phyloP scores from a whole-genome alignment of 345 rosid genomes.

The Lagerstroemia speciosa region DNA sequence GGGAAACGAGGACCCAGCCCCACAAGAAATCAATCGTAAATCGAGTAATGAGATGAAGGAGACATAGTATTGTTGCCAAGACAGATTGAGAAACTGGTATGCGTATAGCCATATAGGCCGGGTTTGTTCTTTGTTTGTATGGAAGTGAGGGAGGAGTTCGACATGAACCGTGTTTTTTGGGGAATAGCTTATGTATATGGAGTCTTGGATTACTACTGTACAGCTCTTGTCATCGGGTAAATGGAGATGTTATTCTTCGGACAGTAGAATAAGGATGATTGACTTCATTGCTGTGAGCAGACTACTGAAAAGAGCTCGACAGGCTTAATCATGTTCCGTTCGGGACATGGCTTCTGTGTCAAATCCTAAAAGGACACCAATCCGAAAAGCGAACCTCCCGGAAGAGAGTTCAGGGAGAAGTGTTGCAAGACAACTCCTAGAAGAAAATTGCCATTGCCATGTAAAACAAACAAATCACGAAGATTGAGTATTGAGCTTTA shows the following conservation, averaged over 20 bases:
- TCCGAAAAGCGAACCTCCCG: no score
- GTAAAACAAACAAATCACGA: no score
- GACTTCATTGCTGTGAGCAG: no score
- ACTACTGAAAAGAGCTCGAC: no score
- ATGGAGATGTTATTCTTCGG: not conserved
- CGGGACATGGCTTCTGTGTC: no score
- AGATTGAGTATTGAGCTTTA: no score
- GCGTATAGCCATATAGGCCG: not conserved
- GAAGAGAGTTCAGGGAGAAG: no score
- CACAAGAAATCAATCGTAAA: not conserved
- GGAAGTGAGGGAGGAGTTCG: not conserved
- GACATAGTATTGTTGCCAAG: not conserved
- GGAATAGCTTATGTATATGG: not conserved
- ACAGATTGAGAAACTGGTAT: not conserved
- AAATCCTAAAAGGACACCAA: no score
- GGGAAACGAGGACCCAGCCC: slow-evolving; percentile 4
- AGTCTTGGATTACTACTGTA: not conserved
- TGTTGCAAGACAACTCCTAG: no score
- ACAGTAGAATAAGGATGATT: no score
- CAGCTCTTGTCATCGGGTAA: not conserved
- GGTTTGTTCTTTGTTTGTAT: not conserved
- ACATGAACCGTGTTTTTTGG: not conserved
- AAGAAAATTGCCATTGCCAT: no score
- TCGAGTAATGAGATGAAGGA: not conserved
- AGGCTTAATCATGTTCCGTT: no score